Evolutionary conservation across 225 moss, liverwort and hornwort genomes (phyloP).

Genomic region (Sphagnum contortum): DNA sequence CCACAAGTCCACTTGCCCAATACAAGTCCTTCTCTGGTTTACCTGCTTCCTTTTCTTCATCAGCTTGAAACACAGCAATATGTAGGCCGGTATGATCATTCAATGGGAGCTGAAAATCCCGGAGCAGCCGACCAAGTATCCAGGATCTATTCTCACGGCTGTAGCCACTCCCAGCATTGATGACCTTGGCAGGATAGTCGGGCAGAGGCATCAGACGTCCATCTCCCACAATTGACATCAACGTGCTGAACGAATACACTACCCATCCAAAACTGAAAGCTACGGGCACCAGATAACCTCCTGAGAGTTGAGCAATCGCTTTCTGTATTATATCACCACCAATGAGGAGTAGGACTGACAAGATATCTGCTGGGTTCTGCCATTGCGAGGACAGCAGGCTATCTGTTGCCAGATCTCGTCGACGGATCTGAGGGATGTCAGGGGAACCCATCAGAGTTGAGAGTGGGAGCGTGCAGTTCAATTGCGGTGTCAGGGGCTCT

Average conservation of each 20-base stretch:
- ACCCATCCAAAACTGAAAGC: conserved; percentile 17
- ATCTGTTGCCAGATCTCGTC: no score
- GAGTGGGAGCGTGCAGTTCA: no score
- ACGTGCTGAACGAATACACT: conserved; percentile 2
- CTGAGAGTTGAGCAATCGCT: conserved; percentile 13
- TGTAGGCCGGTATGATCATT: background rate
- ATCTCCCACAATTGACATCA: conserved; percentile 9
- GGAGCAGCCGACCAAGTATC: conserved; percentile 8
- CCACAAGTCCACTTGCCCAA: background rate
- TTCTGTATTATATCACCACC: conserved; percentile 12
- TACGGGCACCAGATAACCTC: conserved; percentile 3
- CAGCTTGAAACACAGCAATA: background rate
- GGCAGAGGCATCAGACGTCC: conserved; percentile 7
- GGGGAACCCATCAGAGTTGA: no score
- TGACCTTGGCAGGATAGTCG: conserved; percentile 8
- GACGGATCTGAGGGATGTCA: no score
- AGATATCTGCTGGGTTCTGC: conserved; percentile 7
- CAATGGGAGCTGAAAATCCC: conserved; percentile 3
- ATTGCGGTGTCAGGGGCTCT: no score
- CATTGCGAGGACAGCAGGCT: conserved; percentile 3
- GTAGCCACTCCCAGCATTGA: conserved; percentile 8
- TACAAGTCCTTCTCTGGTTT: conserved; percentile 2
- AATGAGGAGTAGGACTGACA: conserved; percentile 5
- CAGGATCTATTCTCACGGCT: conserved; percentile 8
- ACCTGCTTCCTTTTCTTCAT: background rate